Percentiles rank a stretch among this genome's conserved stretches.
Evolutionary conservation across 1,139 yeast species (phyloP).

Genomic region (Waltiozyma solani): DNA sequence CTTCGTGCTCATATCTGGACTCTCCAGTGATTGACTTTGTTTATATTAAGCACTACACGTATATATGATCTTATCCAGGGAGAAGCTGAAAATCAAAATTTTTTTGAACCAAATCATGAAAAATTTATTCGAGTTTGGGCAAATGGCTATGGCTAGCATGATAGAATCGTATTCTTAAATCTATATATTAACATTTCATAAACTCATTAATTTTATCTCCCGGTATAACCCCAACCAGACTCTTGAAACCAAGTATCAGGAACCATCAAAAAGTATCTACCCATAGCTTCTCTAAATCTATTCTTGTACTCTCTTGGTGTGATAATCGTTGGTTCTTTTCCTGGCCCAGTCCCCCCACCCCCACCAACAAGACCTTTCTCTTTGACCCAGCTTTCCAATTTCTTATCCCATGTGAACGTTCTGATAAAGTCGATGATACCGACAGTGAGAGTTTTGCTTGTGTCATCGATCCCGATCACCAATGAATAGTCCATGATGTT

Average conservation of each 20-base stretch:
- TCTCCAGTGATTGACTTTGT: too few relatives aligned
- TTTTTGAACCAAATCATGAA: too few relatives aligned
- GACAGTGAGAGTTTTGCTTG: conserved; percentile 61
- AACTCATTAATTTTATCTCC: background rate
- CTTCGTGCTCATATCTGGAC: too few relatives aligned
- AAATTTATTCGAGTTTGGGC: too few relatives aligned
- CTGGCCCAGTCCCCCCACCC: conserved; percentile 74
- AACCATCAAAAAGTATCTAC: conserved; percentile 84
- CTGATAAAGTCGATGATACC: conserved; percentile 95
- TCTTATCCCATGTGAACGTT: conserved; percentile 98
- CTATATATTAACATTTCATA: background rate
- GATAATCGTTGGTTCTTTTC: conserved; percentile 94
- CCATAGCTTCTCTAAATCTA: conserved; percentile 97
- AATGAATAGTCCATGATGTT: conserved; percentile 98
- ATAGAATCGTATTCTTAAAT: too few relatives aligned
- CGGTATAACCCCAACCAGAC: too few relatives aligned
- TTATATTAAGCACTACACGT: too few relatives aligned
- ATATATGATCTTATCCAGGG: too few relatives aligned
- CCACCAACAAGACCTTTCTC: conserved; percentile 85
- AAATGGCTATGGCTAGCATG: too few relatives aligned
- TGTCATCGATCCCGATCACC: conserved; percentile 80
- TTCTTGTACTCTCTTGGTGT: conserved; percentile 94
- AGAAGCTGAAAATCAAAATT: too few relatives aligned
- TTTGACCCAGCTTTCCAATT: conserved; percentile 97
- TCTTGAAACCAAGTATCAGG: conserved; percentile 76